Base-by-base conservation (phyloP, 768 basidiomycete species). In the Russula vinacea region DNA sequence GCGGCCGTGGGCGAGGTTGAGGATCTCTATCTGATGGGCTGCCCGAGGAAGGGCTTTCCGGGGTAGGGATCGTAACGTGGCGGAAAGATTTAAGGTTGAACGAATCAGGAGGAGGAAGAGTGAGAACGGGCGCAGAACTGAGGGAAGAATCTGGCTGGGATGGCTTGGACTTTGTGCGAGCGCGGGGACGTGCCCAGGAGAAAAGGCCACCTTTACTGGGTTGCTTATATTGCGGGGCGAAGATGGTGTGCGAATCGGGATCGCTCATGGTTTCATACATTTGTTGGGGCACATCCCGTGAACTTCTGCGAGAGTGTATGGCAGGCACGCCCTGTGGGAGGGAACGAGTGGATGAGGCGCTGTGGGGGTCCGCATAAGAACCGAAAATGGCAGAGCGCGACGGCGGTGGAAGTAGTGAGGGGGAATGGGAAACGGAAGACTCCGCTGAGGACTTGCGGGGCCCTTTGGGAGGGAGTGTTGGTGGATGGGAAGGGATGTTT, bases 11-110 rank as follows among this genome's bases (percentile, higher is more conserved):
- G 78, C 74, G 5, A 32, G 42, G 29, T 44, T 13, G 10, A 29
- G 83, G 78, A 1, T 76, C 40, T 7, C 8, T 42, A 13, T 49
- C 55, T 37, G 58, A 26, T 40, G 69, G 49, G 32, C 68, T 55
- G 1, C 69, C 17, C 7, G 70, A 65, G 42, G 73, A 62, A 33
- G 74, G 52, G 47, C 65, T 62, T 40, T 70, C 62, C 32, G 66
- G 62, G 55, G 64, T 19, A 73, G 66, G 40, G 57, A 66, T 59
- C 11, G 81, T 76, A 60, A 92, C 76, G 70, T 90, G 89, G 35
- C 88, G 80, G 75, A 91, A 90, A 1, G 90, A 80, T 68, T 82
- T 86, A 67, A 91, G 81, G 74, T 87, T 89, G 76, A 91, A 90
- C 0, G 87, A 88, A 4, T 72, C 72, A 53, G 57, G 55, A 42